Conservation (phyloP, 192 early-diverging fungal genomes). For the Chytriomyces hyalinus region DNA sequence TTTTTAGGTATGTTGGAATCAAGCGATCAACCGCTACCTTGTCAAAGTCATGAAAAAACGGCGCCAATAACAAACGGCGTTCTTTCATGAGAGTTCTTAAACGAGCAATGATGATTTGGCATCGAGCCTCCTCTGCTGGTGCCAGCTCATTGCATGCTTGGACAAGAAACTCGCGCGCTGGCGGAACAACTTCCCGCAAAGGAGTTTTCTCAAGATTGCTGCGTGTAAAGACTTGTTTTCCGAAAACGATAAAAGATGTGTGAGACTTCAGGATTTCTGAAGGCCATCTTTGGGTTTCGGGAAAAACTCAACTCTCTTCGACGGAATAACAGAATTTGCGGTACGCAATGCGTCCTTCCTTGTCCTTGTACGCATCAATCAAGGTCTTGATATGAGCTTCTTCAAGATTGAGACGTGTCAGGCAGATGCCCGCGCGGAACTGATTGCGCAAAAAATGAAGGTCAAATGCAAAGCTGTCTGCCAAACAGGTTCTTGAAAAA, state of each 20-base stretch:
- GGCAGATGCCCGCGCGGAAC: constrained; percentile 53
- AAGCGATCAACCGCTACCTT: constrained; percentile 29
- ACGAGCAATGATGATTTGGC: constrained; percentile 43
- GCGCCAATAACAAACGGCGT: constrained; percentile 51
- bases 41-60: constrained; percentile 63
- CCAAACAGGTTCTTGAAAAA: not conserved
- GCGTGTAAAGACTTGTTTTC: constrained; percentile 54
- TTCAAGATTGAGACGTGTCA: constrained; percentile 43
- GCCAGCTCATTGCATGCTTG: constrained; percentile 49
- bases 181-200: constrained; percentile 49
- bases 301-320: constrained; percentile 37
- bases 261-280: not conserved
- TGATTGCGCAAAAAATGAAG: constrained; percentile 27
- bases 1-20: not conserved
- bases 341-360: constrained; percentile 50
- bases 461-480: not conserved
- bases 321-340: constrained; percentile 52
- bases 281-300: not conserved
- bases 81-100: constrained; percentile 45
- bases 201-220: constrained; percentile 58
- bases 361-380: constrained; percentile 42
- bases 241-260: not conserved
- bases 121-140: constrained; percentile 51
- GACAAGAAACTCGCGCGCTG: constrained; percentile 50
- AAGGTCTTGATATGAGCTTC: constrained; percentile 44